Conservation (phyloP, 495 filamentous ascomycete genomes). For the Hamigera avellanea region DNA sequence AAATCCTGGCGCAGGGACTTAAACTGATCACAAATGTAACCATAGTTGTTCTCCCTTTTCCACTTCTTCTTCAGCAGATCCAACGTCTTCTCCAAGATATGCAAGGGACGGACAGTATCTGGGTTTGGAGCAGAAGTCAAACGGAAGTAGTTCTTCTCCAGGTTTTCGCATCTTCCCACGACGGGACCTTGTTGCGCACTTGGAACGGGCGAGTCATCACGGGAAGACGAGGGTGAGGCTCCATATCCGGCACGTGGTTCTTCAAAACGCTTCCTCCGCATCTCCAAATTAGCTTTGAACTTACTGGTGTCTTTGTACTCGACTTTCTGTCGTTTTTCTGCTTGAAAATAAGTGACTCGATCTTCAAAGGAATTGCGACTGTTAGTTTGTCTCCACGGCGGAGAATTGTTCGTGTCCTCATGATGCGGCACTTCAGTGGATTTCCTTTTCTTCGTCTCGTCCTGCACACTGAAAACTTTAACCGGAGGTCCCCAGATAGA, state of each 20-base stretch:
- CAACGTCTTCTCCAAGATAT: conserved; percentile 68
- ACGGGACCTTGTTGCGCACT: conserved; percentile 59
- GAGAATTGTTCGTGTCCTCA: conserved; percentile 31
- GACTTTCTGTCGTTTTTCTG: conserved; percentile 50
- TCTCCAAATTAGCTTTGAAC: conserved; percentile 77
- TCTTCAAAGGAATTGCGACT: conserved; percentile 55
- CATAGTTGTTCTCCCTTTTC: conserved; percentile 87
- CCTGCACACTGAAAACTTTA: neutral
- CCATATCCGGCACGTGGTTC: conserved; percentile 41
- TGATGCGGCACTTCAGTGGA: conserved; percentile 43
- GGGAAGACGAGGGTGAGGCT: conserved; percentile 34
- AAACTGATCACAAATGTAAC: conserved; percentile 97
- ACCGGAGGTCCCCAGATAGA: conserved; percentile 20
- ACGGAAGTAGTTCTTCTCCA: conserved; percentile 92
- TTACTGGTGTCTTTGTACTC: conserved; percentile 56
- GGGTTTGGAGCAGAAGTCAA: conserved; percentile 83
- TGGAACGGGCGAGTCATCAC: conserved; percentile 46
- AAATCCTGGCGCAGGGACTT: conserved; percentile 97
- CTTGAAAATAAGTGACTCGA: conserved; percentile 53
- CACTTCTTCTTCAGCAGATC: conserved; percentile 89
- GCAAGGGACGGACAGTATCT: conserved; percentile 74
- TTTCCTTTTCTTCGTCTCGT: conserved; percentile 60
- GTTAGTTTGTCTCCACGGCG: conserved; percentile 69
- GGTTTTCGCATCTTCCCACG: conserved; percentile 67
- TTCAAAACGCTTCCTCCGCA: conserved; percentile 79